Base-by-base conservation (phyloP, 192 early-diverging fungal genomes). In the Coemansia sp. region DNA sequence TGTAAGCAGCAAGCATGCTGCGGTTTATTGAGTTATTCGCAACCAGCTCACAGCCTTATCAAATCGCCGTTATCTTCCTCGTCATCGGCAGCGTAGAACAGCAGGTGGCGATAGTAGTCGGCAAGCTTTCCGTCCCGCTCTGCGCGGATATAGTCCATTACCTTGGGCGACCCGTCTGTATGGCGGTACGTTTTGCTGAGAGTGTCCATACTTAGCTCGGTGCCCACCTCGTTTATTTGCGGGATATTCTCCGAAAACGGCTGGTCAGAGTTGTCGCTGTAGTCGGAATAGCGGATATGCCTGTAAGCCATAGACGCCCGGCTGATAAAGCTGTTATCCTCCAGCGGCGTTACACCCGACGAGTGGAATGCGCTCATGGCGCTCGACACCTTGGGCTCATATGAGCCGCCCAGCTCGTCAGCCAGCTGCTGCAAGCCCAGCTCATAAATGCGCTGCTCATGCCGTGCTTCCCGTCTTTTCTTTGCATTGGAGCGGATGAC, bases 241-340 rank as follows among this genome's bases (percentile, higher is more conserved):
- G 71, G 71, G n/a, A 73, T 73, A 16, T 66, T 47, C 1, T 73
- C 71, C n/a, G 71, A 56, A 61, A 73, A 73, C 4, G 64, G 64
- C 20, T 61, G 44, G 14, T 71, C 68, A 9, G 42, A 30, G 7
- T 36, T 8, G 11, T 73, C 71, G 60, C 62, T 65, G 53, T 73
- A 51, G 10, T 44, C 30, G 11, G 71, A 62, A 50, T 55, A 20
- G 0, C 71, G 58, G 26, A 66, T 42, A 23, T 73, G 37, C 23
- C 64, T 52, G 42, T 58, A 60, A 1, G 51, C 51, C 36, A 50
- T 12, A 7, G 71, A 62, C 31, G 54, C 53, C 16, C 56, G 55
- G 36, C 59, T 55, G 9, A 54, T 28, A 15, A 62, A 39, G 14
- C 59, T 53, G n/a, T 58, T 63, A 37, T 61, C 44, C 16, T 73